Conservation (phyloP, 495 filamentous ascomycete species). For the Talaromyces thailandensis region DNA sequence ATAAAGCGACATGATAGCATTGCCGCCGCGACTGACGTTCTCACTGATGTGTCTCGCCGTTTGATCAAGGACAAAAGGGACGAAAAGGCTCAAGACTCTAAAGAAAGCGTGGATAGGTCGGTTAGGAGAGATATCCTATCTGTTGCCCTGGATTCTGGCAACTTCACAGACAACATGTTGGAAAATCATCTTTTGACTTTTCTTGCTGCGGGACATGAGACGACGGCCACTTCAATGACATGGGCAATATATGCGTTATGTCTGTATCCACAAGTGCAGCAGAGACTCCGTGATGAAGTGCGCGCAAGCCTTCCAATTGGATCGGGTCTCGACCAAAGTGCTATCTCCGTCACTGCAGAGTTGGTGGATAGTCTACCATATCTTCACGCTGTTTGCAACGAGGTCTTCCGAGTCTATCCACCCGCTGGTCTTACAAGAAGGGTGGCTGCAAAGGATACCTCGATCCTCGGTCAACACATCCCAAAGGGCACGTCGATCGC, state of each 20-base stretch:
- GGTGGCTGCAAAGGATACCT: slow-evolving; percentile 50
- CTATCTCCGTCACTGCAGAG: slow-evolving; percentile 35
- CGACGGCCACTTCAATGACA: slow-evolving; percentile 13
- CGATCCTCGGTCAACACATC: slow-evolving; percentile 44
- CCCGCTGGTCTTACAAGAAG: slow-evolving; percentile 57
- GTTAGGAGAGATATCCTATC: slow-evolving; percentile 56
- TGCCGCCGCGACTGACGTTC: slow-evolving; percentile 47
- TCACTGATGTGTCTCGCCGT: slow-evolving; percentile 46
- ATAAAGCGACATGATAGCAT: slow-evolving; percentile 55
- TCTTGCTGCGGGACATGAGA: slow-evolving; percentile 67
- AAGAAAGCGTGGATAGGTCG: slow-evolving; percentile 23
- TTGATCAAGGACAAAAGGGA: slow-evolving; percentile 62
- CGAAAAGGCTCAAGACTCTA: slow-evolving; percentile 44
- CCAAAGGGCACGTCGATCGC: slow-evolving; percentile 46
- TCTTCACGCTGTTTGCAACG: slow-evolving; percentile 53
- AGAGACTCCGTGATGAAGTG: slow-evolving; percentile 14
- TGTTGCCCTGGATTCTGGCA: slow-evolving; percentile 55
- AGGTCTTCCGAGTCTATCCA: slow-evolving; percentile 47
- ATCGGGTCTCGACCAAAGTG: slow-evolving; percentile 28
- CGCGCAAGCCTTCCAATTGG: slow-evolving; percentile 1
- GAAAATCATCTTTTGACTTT: slow-evolving; percentile 75
- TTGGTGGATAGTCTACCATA: slow-evolving; percentile 47
- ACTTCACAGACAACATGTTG: slow-evolving; percentile 55
- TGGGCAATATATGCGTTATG: slow-evolving; percentile 18
- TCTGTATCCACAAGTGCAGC: slow-evolving; percentile 12